These are phyloP conservation scores for Trichoderma oligosporum DNA, from an alignment of 2,329 filamentous ascomycete species.

Conservation along the genomic window DNA sequence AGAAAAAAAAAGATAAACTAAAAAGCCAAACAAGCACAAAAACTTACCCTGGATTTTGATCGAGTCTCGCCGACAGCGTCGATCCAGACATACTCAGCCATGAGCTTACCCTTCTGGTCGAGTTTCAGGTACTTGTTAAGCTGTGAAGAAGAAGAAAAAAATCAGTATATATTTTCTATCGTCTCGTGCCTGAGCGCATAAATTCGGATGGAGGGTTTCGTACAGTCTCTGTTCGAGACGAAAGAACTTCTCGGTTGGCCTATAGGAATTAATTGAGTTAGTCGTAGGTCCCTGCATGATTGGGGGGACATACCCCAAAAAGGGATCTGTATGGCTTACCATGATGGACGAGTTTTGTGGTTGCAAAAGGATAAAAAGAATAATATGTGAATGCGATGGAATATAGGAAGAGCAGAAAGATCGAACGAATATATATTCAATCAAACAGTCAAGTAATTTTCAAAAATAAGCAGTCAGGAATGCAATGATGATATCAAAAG, in stretches of 20 bases:
- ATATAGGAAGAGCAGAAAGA: no score
- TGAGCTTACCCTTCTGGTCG: conserved; percentile 81
- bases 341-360: conserved; percentile 9
- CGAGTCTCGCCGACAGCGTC: conserved; percentile 78
- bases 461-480: conserved; percentile 2
- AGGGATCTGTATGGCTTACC: background rate
- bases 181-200: background rate
- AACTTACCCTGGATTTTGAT: conserved; percentile 91
- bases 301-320: no score
- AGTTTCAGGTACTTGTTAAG: conserved; percentile 89
- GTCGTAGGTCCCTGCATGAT: background rate
- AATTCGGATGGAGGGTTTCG: conserved; percentile 12
- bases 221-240: conserved; percentile 36
- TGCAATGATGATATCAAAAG: conserved; percentile 9
- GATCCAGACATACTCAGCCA: conserved; percentile 98
- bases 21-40: background rate
- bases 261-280: conserved; percentile 11
- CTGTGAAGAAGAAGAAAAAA: conserved; percentile 43
- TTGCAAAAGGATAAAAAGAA: background rate
- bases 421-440: no score
- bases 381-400: background rate
- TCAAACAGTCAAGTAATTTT: background rate
- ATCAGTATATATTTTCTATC: conserved; percentile 11
- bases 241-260: conserved; percentile 30
- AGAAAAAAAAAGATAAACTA: no score